Conservation (phyloP, 208 protist species). For the Phytomonas francai region DNA sequence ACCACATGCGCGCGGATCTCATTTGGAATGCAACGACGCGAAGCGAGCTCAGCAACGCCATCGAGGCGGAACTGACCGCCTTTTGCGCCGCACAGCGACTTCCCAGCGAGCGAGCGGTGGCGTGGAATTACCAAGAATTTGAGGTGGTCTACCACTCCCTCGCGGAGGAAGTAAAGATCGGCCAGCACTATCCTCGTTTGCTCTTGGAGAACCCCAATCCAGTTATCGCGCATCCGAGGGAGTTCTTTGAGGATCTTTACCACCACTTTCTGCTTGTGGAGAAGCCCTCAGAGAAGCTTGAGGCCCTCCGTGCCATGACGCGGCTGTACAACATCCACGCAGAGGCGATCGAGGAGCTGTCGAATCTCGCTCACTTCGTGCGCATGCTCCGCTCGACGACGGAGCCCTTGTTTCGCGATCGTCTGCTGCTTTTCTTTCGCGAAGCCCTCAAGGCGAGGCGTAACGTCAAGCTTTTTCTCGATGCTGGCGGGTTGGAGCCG, state of each 20-base stretch:
- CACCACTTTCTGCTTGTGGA: slow-evolving; percentile 90
- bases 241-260: slow-evolving; percentile 93
- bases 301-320: slow-evolving; percentile 87
- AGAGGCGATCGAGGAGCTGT: slow-evolving; percentile 73
- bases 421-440: slow-evolving; percentile 77
- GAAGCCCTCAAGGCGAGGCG: slow-evolving; percentile 48
- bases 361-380: slow-evolving; percentile 79
- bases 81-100: slow-evolving; percentile 46
- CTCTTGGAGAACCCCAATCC: slow-evolving; percentile 76
- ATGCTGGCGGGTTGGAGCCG: slow-evolving; percentile 67
- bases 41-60: slow-evolving; percentile 72
- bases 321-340: slow-evolving; percentile 86
- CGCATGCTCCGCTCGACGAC: slow-evolving; percentile 64
- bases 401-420: slow-evolving; percentile 79
- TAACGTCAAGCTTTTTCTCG: slow-evolving; percentile 92
- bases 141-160: slow-evolving; percentile 88
- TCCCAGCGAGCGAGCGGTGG: slow-evolving; percentile 26
- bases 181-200: slow-evolving; percentile 82
- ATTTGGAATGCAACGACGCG: slow-evolving; percentile 93
- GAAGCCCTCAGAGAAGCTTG: slow-evolving; percentile 33
- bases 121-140: slow-evolving; percentile 93
- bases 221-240: slow-evolving; percentile 59
- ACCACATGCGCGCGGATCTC: slow-evolving; percentile 85
- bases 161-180: slow-evolving; percentile 81
- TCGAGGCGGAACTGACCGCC: slow-evolving; percentile 78